These are phyloP conservation scores for Purpureocillium lavendulum DNA, from an alignment of 2,329 filamentous ascomycete species.

Conservation along the genomic window DNA sequence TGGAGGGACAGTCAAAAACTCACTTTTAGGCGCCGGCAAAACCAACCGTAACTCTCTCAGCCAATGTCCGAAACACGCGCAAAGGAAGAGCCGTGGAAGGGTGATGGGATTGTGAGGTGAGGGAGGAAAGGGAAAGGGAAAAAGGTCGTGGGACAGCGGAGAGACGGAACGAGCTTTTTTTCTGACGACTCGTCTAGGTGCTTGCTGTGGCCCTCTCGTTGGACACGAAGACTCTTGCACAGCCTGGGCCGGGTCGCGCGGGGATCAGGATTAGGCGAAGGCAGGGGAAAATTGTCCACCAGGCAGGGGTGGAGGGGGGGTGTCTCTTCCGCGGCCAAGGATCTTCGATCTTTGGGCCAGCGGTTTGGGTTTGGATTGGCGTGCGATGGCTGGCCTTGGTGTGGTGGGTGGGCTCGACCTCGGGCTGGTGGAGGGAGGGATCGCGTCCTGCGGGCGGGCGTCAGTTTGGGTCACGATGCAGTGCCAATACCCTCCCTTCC, in stretches of 20 bases:
- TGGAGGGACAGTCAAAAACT: slow-evolving; percentile 26
- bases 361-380: slow-evolving; percentile 1
- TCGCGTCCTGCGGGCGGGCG: background rate
- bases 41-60: slow-evolving; percentile 35
- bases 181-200: slow-evolving; percentile 10
- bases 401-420: no score
- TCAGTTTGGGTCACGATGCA: no score
- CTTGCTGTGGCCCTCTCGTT: slow-evolving; percentile 10
- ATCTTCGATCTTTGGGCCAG: slow-evolving; percentile 4
- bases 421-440: background rate
- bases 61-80: slow-evolving; percentile 35
- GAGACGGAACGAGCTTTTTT: slow-evolving; percentile 26
- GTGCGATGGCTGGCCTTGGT: background rate
- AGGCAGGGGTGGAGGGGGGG: slow-evolving; percentile 14
- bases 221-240: slow-evolving; percentile 12
- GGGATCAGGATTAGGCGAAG: slow-evolving; percentile 16
- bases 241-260: slow-evolving; percentile 15
- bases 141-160: slow-evolving; percentile 23
- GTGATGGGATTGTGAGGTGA: slow-evolving; percentile 20
- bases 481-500: no score
- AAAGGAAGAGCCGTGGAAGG: slow-evolving; percentile 37
- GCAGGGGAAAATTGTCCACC: slow-evolving; percentile 22
- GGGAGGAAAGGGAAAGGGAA: slow-evolving; percentile 14
- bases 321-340: slow-evolving; percentile 6
- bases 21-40: slow-evolving; percentile 47